Evolutionary conservation across 805 yeast genomes (phyloP), one percentile per base, ranked within the genome.

Genomic region (Cephaloascus albidus): DNA sequence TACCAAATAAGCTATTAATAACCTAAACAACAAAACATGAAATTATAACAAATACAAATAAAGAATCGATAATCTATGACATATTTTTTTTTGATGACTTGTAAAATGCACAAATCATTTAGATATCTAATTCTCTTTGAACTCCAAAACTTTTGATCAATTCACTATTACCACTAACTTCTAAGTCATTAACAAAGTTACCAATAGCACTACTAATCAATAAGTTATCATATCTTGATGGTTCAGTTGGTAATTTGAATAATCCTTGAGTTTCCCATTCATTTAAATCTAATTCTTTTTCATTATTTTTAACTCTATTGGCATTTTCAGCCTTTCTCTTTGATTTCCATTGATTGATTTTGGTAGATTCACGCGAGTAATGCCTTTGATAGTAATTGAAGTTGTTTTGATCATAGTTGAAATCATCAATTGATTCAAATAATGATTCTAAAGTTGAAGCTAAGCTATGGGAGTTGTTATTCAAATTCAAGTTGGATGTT

Each of bases 381-480:
- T 76, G 81, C 65, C 94, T 78, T 63, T 84, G 93, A 66, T 76
- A 83, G 62, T 81, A 84, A 67, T 83, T 81, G 69, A 81, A 79
- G 61, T 80, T 84, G 48, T 81, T 80, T 57, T 82, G 85, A 55
- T 81, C 88, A 57, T 80, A 80, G 63, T 80, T 81, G 64, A 76
- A 78, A 37, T 81, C 78, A 58, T 85, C 93, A 33, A 85, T 71
- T 38, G 85, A 75, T 44, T 76, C 80, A 54, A 76, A 71, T 47
- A 84, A 67, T 36, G 73, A 72, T 53, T 83, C 89, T 43, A 78
- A 74, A 45, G 67, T 68, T 45, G 54, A 50, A 44, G 62, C 60
- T 35, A 47, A 48, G 30, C 71, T 47, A 41, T 60, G 60, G 15
- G 66, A 57, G 43, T 64, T 69, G 44, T 63, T 61, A 18, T 68